Evolutionary conservation across 1,284 basidiomycete genomes (phyloP).

Genomic region (Vanrija sp.): DNA sequence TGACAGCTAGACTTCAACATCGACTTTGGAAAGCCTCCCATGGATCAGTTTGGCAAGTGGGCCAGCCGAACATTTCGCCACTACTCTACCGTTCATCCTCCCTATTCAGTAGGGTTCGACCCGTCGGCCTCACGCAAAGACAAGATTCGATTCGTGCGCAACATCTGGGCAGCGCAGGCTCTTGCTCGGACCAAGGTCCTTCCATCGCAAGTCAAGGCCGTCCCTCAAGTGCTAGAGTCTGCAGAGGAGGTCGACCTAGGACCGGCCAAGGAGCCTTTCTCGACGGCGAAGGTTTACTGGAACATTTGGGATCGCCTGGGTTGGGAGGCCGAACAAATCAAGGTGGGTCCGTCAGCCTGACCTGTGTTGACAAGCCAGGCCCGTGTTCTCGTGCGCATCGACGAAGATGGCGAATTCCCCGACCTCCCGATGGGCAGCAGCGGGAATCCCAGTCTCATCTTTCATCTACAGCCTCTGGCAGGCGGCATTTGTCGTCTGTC

Average conservation of each 20-base stretch:
- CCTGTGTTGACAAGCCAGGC: no score
- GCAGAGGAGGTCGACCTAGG: constrained; percentile 56
- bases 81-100: constrained; percentile 67
- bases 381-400: constrained; percentile 74
- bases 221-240: constrained; percentile 54
- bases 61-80: constrained; percentile 73
- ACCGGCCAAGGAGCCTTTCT: neutral
- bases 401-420: constrained; percentile 55
- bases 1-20: constrained; percentile 68
- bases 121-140: constrained; percentile 60
- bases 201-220: constrained; percentile 46
- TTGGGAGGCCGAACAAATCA: constrained; percentile 12
- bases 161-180: constrained; percentile 79
- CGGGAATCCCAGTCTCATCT: constrained; percentile 63
- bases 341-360: constrained; percentile 57
- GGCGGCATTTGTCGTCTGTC: constrained; percentile 66
- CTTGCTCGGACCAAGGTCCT: constrained; percentile 61
- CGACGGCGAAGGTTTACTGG: constrained; percentile 12
- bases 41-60: constrained; percentile 77
- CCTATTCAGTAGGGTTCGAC: constrained; percentile 61
- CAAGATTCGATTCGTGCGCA: constrained; percentile 79
- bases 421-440: neutral
- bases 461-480: constrained; percentile 66
- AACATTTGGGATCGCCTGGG: constrained; percentile 12
- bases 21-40: constrained; percentile 72